A percentile compares a stretch with the other conserved stretches of the same genome.
Conservation (phyloP, 805 yeast species). For the Candida multigemmis region DNA sequence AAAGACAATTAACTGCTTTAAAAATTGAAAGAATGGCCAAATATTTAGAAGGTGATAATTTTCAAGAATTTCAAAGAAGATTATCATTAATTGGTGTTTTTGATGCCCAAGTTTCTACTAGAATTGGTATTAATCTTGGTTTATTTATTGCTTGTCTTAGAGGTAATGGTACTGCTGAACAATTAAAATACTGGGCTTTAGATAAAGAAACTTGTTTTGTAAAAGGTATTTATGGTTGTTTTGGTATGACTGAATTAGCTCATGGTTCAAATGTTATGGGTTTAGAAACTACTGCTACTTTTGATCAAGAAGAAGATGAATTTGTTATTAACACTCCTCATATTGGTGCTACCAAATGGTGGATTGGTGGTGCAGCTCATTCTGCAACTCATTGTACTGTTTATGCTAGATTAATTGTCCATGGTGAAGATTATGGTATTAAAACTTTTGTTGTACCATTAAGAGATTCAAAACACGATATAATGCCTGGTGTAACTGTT, state of each 20-base stretch:
- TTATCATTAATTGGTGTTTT: slow-evolving; percentile 50
- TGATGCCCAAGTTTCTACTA: slow-evolving; percentile 75
- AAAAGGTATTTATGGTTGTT: slow-evolving; percentile 54
- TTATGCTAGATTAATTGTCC: slow-evolving; percentile 34
- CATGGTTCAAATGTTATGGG: slow-evolving; percentile 55
- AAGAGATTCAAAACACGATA: slow-evolving; percentile 32
- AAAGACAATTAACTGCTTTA: slow-evolving; percentile 50
- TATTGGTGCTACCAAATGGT: slow-evolving; percentile 42
- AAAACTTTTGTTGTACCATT: slow-evolving; percentile 39
- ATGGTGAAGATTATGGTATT: slow-evolving; percentile 37
- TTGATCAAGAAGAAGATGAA: slow-evolving; percentile 30
- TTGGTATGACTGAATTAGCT: slow-evolving; percentile 59
- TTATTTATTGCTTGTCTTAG: slow-evolving; percentile 71
- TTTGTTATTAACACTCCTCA: slow-evolving; percentile 38
- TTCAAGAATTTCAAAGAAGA: slow-evolving; percentile 46
- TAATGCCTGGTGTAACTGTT: slow-evolving; percentile 34
- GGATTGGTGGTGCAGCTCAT: slow-evolving; percentile 44
- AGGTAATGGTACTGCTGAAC: slow-evolving; percentile 84
- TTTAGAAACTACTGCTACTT: slow-evolving; percentile 45
- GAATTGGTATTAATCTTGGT: slow-evolving; percentile 85
- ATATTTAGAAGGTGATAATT: slow-evolving; percentile 45
- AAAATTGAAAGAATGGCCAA: slow-evolving; percentile 54
- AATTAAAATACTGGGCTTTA: slow-evolving; percentile 74
- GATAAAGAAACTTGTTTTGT: slow-evolving; percentile 54
- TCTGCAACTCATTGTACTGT: slow-evolving; percentile 33